Conservation (phyloP, 176 grass and related monocot species). For the Ampelocalamus luodianensis region DNA sequence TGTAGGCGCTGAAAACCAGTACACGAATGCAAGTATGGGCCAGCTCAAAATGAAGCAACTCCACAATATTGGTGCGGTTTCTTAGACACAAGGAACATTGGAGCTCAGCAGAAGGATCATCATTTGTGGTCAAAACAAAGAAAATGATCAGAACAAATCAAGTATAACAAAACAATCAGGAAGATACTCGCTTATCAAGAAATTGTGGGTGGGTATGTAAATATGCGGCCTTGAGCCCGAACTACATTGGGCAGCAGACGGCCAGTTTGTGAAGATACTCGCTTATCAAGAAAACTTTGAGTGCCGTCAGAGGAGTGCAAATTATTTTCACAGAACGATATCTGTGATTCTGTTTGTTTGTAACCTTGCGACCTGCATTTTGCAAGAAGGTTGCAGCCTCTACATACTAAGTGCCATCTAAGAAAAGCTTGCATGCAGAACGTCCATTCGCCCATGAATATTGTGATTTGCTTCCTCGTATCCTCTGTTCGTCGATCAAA, state of each 20-base stretch:
- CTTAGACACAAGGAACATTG: neutral
- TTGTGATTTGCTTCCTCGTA: no score
- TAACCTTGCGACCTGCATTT: neutral
- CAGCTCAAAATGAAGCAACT: constrained; percentile 40
- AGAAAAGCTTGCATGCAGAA: neutral
- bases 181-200: no score
- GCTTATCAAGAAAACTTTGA: neutral
- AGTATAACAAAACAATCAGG: neutral
- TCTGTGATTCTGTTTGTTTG: neutral
- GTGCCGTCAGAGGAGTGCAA: neutral
- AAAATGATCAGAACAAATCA: neutral
- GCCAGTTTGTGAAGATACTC: neutral
- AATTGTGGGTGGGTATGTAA: neutral
- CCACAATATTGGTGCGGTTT: neutral
- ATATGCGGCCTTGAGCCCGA: neutral
- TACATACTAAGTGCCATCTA: neutral
- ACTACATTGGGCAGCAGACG: neutral
- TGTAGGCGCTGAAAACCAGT: constrained; percentile 40
- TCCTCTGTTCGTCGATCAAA: neutral
- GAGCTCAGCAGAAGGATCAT: neutral
- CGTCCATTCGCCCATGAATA: neutral
- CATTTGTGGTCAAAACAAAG: neutral
- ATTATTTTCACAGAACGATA: neutral
- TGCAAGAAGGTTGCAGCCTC: constrained; percentile 1
- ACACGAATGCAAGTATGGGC: constrained; percentile 47